Evolutionary conservation across 768 basidiomycete species (phyloP).

Genomic region (Coprinopsis strossmayeri): DNA sequence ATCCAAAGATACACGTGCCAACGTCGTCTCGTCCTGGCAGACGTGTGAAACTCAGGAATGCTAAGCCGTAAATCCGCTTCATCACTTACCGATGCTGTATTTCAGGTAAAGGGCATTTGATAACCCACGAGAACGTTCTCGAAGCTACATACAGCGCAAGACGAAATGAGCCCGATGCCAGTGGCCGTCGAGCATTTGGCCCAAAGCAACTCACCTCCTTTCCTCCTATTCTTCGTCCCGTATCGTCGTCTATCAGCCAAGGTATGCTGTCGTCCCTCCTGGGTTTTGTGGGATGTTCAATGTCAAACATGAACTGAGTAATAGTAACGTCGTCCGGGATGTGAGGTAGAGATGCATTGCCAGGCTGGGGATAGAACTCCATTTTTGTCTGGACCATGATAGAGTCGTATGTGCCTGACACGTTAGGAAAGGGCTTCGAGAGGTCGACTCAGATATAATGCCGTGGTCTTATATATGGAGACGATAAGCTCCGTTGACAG

Average conservation of each 20-base stretch:
- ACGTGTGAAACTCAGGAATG: neutral
- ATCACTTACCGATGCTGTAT: conserved; percentile 35
- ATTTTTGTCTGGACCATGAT: too few relatives aligned
- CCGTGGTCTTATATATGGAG: too few relatives aligned
- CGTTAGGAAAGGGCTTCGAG: too few relatives aligned
- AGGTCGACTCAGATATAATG: too few relatives aligned
- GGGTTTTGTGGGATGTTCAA: conserved; percentile 35
- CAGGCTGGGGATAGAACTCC: conserved; percentile 1
- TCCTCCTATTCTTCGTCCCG: conserved; percentile 31
- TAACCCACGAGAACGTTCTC: conserved; percentile 38
- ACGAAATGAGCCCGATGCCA: neutral
- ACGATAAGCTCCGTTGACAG: too few relatives aligned
- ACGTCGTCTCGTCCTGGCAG: conserved; percentile 40
- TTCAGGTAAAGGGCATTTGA: conserved; percentile 38
- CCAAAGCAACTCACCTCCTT: conserved; percentile 29
- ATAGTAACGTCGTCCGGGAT: conserved; percentile 48
- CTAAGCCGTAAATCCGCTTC: too few relatives aligned
- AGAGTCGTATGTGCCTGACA: too few relatives aligned
- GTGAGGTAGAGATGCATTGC: conserved; percentile 22
- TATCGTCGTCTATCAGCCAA: conserved; percentile 46
- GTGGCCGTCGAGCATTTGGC: neutral
- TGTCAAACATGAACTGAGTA: conserved; percentile 48
- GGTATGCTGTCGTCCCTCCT: conserved; percentile 24
- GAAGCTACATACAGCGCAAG: conserved; percentile 27
- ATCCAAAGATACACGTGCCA: too few relatives aligned